Conservation (phyloP, 257 asterid genomes). For the Solanum lignicaule region DNA sequence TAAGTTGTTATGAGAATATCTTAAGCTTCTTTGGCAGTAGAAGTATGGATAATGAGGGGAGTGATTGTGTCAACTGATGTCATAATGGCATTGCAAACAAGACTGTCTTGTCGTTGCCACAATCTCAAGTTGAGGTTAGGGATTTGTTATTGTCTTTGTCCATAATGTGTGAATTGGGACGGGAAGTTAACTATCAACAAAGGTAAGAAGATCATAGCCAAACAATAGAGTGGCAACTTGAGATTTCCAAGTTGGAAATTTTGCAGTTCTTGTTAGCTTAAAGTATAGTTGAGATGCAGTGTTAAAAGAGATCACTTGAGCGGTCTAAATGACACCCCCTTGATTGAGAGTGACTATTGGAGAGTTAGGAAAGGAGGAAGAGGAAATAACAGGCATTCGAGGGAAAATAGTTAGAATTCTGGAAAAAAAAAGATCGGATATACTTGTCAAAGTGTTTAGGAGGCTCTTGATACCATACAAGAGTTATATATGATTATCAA, state of each 20-base stretch:
- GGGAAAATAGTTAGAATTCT: too few species aligned
- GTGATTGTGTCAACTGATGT: background rate
- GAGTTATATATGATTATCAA: too few species aligned
- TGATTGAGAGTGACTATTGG: background rate
- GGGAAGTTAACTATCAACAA: background rate
- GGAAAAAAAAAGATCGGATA: too few species aligned
- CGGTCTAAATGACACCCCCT: background rate
- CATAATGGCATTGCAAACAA: background rate
- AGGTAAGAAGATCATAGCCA: too few species aligned
- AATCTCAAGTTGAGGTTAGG: background rate
- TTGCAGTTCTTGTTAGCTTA: background rate
- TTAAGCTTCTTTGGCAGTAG: too few species aligned
- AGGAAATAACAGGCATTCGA: too few species aligned
- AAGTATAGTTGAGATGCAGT: background rate
- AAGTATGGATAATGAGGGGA: background rate
- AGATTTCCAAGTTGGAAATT: background rate
- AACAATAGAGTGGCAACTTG: background rate
- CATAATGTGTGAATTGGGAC: background rate
- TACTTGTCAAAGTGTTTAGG: too few species aligned
- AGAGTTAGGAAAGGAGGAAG: background rate
- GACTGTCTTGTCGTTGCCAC: background rate
- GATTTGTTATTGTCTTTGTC: background rate
- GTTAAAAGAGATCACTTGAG: background rate
- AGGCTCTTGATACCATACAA: too few species aligned
- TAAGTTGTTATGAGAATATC: too few species aligned